Evolutionary conservation across 805 yeast genomes (phyloP), one percentile per base, ranked within the genome.

Genomic region (Priceomyces castillae): DNA sequence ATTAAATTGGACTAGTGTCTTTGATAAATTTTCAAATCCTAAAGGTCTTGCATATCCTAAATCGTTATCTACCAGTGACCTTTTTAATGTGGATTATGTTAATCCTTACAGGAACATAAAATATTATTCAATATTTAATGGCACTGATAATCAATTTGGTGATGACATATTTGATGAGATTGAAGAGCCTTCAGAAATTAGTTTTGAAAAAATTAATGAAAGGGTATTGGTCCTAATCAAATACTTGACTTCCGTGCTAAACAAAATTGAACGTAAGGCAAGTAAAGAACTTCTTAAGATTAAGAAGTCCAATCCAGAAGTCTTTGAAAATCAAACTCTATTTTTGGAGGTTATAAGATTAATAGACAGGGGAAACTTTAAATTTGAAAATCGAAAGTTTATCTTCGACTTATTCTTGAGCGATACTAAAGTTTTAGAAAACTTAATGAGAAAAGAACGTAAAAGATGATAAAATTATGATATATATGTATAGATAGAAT

Each of bases 381-480:
- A 82, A 49, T 80, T 77, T 41, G 77, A 78, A 3, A 80, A 79
- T 15, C 67, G 95, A 30, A 73, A 79, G 49, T 84, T 81, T 54
- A 66, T 89, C 12, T 75, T 83, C 53, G 90, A 82, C 34, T 64
- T 85, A 41, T 78, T 86, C 50, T 49, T 62, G 18, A 76, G 78
- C 42, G 75, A 76, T 49, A 68, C 74, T 10, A 67, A 67, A 25
- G 66, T 81, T 35, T 62, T 84, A 57, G 87, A 81, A 46, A 61
- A 62, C 10, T 50, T 81, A 40, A 69, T 79, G 28, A 72, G 67
- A 54, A 64, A 72, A 39, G 26, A 18, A 4, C 28, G 25, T 19
- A 35, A 14, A 19, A 19, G 28, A 20, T 14, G 16, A 20, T 18
- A 35, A 4, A 19, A 6, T 17, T 4, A 20, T 15, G 15, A 7